Evolutionary conservation across 2,329 filamentous ascomycete genomes (phyloP).

Genomic region (Penicillium aurantiogriseum): DNA sequence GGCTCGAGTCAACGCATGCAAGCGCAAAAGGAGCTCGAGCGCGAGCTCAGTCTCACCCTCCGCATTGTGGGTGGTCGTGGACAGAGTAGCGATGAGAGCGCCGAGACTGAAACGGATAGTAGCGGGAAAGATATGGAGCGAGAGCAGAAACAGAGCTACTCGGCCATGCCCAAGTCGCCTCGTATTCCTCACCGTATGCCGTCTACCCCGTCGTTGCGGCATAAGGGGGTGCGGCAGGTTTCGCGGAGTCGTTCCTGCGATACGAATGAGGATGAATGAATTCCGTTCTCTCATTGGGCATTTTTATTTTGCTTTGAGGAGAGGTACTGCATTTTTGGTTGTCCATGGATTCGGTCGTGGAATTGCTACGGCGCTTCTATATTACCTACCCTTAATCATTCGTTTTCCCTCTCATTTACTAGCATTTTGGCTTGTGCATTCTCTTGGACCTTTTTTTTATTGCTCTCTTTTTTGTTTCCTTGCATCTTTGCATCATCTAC

Average conservation of each 20-base stretch:
- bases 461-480: conserved; percentile 7
- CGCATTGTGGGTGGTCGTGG: conserved; percentile 34
- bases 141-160: conserved; percentile 27
- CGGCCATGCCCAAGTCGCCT: conserved; percentile 25
- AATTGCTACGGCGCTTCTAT: not conserved
- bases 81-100: conserved; percentile 30
- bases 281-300: not conserved
- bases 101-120: conserved; percentile 40
- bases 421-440: conserved; percentile 4
- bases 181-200: conserved; percentile 34
- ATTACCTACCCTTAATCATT: not conserved
- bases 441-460: not conserved
- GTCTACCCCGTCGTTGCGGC: conserved; percentile 36
- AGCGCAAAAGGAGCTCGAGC: conserved; percentile 55
- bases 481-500: conserved; percentile 8
- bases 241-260: conserved; percentile 37
- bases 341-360: not conserved
- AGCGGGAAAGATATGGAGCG: conserved; percentile 39
- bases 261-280: conserved; percentile 26
- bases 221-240: conserved; percentile 24
- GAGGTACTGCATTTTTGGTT: not conserved
- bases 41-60: conserved; percentile 52
- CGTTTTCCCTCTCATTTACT: not conserved
- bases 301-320: not conserved
- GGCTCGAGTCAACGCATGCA: conserved; percentile 50